Evolutionary conservation across 495 filamentous ascomycete genomes (phyloP), one percentile per base, ranked within the genome.

Genomic region (Sphaerosporella brunnea): DNA sequence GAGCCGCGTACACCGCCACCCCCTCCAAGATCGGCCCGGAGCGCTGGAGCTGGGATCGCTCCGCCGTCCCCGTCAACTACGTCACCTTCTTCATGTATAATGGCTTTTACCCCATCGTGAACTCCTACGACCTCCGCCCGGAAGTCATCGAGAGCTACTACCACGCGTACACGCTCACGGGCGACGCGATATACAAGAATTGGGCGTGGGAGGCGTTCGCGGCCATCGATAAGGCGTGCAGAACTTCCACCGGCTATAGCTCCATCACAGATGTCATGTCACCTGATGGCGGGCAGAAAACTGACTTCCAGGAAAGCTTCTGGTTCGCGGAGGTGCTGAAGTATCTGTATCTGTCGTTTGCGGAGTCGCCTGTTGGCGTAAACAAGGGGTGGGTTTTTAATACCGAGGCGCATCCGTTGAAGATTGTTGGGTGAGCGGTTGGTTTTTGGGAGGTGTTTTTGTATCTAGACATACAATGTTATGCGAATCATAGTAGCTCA

Each of bases 251-350:
- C 3, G 85, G 84, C 3, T 93, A 76, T 62, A 69, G 73, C 11
- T 69, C 68, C 10, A 63, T 93, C 36, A 52, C 53, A 0, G 60
- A 92, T 59, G 84, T 90, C n/a, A 81, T 82, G 53, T 58, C 55
- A 18, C 36, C 50, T 0, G 66, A 65, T 7, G 84, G 84, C 2
- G 84, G 80, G 3, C 60, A 62, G 3, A 73, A 72, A 40, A 61
- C 63, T 26, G 76, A 92, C 52, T 76, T 77, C 58, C 79, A 87
- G 69, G 85, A 93, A 66, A 87, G 80, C 54, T 93, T 92, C 67
- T 76, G 83, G 64, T 88, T 90, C 60, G 85, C 86, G 0, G 85
- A 94, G 66, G 81, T 87, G 44, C 51, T 92, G 55, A 94, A 94
- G 68, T 94, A 93, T 64, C 65, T 69, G 19, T 92, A 82, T 60